Percentiles rank a stretch among this genome's conserved stretches.
Conservation (phyloP, 1,284 basidiomycete species). For the Prillingera fragicola region DNA sequence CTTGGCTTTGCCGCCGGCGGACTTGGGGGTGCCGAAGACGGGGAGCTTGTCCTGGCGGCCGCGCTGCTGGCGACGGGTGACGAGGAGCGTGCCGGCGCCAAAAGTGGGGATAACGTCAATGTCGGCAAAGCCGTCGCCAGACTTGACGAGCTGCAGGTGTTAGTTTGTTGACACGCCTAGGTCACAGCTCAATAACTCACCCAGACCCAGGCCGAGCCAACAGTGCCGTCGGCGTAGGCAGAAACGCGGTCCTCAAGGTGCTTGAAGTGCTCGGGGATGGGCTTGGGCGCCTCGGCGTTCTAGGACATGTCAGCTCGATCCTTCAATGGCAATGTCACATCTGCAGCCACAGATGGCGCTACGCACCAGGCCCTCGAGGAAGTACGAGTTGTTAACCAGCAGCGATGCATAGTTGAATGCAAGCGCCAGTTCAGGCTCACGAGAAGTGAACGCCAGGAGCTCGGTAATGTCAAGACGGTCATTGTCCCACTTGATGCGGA, state of each 20-base stretch:
- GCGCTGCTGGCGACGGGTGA: conserved; percentile 50
- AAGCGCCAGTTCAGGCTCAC: conserved; percentile 59
- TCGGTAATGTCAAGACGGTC: conserved; percentile 40
- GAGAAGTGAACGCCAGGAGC: conserved; percentile 65
- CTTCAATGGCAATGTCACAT: no score
- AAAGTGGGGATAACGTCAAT: conserved; percentile 58
- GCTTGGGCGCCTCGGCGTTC: conserved; percentile 27
- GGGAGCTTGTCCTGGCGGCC: conserved; percentile 32
- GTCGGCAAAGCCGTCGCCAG: conserved; percentile 24
- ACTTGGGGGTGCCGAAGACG: conserved; percentile 26
- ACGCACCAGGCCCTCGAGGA: conserved; percentile 77
- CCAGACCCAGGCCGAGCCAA: conserved; percentile 66
- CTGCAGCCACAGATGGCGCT: no score
- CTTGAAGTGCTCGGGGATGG: conserved; percentile 25
- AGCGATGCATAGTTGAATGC: conserved; percentile 89
- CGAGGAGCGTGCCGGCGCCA: conserved; percentile 81
- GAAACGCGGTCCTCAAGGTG: conserved; percentile 37
- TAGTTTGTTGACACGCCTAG: no score
- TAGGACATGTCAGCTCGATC: not conserved
- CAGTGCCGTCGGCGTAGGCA: conserved; percentile 45
- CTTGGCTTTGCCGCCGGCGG: not conserved
- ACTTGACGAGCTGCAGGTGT: conserved; percentile 34
- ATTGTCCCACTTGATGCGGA: conserved; percentile 42
- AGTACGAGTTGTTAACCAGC: conserved; percentile 93
- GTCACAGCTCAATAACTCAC: conserved; percentile 57